Percentiles rank a stretch among this genome's conserved stretches.
Conservation (phyloP, 2,329 filamentous ascomycete species). For the Aspergillus sclerotialis region DNA sequence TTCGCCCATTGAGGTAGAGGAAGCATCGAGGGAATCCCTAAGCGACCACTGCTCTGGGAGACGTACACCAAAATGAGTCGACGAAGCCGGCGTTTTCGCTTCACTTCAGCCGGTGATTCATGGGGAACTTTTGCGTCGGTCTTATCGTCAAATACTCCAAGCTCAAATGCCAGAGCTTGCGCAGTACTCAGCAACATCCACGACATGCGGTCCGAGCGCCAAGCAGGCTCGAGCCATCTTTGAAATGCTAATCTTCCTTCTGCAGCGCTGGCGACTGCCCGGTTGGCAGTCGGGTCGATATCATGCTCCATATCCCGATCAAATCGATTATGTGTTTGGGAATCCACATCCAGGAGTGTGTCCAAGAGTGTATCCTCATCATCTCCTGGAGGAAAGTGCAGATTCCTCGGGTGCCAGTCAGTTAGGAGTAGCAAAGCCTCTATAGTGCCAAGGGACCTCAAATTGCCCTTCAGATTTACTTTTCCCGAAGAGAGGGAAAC, state of each 20-base stretch:
- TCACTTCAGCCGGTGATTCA: slow-evolving; percentile 53
- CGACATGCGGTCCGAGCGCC: slow-evolving; percentile 91
- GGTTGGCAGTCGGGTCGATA: slow-evolving; percentile 33
- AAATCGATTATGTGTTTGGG: slow-evolving; percentile 55
- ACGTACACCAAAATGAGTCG: slow-evolving; percentile 84
- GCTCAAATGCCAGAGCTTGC: slow-evolving; percentile 81
- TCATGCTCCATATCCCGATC: slow-evolving; percentile 36
- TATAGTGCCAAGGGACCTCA: slow-evolving; percentile 86
- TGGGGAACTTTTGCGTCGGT: slow-evolving; percentile 60
- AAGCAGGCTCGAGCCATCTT: slow-evolving; percentile 93
- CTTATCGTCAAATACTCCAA: slow-evolving; percentile 90
- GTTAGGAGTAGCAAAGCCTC: slow-evolving; percentile 91
- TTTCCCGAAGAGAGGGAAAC: slow-evolving; percentile 52
- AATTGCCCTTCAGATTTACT: slow-evolving; percentile 58
- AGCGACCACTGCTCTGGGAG: slow-evolving; percentile 83
- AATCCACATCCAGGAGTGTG: slow-evolving; percentile 60
- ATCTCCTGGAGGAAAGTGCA: slow-evolving; percentile 78
- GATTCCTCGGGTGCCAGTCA: slow-evolving; percentile 90
- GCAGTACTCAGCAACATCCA: slow-evolving; percentile 96
- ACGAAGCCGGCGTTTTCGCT: slow-evolving; percentile 75
- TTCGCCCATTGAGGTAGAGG: slow-evolving; percentile 47
- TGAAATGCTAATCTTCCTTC: slow-evolving; percentile 76
- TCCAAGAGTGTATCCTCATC: slow-evolving; percentile 59
- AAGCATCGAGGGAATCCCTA: slow-evolving; percentile 92
- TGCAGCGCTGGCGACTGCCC: slow-evolving; percentile 53